Conservation (phyloP, 2,329 filamentous ascomycete species). For the Gremmenia infestans region DNA sequence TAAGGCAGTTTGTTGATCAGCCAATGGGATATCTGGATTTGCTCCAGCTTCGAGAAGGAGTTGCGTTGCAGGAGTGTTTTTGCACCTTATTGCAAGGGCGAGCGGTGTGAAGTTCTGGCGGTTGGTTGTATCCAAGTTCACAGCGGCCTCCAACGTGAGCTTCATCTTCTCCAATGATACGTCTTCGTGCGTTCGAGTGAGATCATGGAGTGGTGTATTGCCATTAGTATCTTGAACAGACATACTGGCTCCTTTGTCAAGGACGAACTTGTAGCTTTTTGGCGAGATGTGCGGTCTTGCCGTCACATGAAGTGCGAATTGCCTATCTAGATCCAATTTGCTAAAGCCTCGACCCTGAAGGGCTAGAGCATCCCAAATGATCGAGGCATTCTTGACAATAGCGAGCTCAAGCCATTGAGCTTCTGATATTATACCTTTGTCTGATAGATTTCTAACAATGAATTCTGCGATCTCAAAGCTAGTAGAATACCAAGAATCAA, state of each 20-base stretch:
- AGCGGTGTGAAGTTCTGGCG: background rate
- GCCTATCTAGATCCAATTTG: background rate
- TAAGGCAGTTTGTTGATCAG: background rate
- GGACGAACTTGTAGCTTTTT: background rate
- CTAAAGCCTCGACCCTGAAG: background rate
- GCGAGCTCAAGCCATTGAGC: background rate
- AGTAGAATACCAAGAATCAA: background rate
- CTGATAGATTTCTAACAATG: background rate
- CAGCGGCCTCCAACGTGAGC: background rate
- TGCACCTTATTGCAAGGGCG: background rate
- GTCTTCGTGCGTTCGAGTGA: background rate
- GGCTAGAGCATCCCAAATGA: background rate
- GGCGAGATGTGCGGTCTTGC: background rate
- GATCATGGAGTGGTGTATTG: background rate
- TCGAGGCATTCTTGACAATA: background rate
- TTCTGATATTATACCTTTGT: background rate
- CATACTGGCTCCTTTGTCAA: background rate
- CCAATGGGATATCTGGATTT: background rate
- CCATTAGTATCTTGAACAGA: background rate
- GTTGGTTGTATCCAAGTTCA: background rate
- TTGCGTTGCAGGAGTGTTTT: background rate
- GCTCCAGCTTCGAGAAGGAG: background rate
- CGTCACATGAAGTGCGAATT: background rate
- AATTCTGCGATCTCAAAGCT: background rate
- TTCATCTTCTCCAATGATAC: background rate